phyloP scores from a whole-genome alignment of 306 rosid genomes.

The Fagus sylvatica region DNA sequence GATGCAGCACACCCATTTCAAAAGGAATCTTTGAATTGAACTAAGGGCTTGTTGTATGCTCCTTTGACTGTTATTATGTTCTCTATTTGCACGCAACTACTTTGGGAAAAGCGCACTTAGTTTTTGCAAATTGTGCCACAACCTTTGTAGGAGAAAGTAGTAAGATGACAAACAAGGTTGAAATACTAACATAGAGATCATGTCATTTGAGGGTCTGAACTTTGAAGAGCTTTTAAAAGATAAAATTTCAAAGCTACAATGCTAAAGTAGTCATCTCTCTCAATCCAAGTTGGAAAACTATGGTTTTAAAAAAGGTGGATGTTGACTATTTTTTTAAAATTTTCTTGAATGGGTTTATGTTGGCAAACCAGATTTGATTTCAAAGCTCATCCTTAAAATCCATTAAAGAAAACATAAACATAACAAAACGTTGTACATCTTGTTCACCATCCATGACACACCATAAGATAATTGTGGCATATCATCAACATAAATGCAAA shows the following conservation, averaged over 20 bases:
- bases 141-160: background rate
- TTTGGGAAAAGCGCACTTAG: background rate
- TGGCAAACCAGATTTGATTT: background rate
- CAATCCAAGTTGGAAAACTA: background rate
- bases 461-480: background rate
- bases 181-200: background rate
- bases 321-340: too few species aligned
- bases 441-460: background rate
- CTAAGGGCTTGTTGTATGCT: constrained; percentile 2
- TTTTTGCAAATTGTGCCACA: too few species aligned
- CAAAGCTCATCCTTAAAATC: background rate
- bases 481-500: background rate
- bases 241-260: background rate
- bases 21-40: constrained; percentile 34
- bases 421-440: background rate
- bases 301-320: background rate
- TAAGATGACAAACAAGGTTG: background rate
- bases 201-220: background rate
- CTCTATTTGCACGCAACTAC: constrained; percentile 34
- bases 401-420: background rate
- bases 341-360: too few species aligned
- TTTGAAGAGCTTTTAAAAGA: background rate
- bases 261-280: too few species aligned
- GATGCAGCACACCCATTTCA: constrained; percentile 19
- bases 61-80: constrained; percentile 11